Evolutionary conservation across 768 basidiomycete species (phyloP).

Genomic region (Suillus bovinus): DNA sequence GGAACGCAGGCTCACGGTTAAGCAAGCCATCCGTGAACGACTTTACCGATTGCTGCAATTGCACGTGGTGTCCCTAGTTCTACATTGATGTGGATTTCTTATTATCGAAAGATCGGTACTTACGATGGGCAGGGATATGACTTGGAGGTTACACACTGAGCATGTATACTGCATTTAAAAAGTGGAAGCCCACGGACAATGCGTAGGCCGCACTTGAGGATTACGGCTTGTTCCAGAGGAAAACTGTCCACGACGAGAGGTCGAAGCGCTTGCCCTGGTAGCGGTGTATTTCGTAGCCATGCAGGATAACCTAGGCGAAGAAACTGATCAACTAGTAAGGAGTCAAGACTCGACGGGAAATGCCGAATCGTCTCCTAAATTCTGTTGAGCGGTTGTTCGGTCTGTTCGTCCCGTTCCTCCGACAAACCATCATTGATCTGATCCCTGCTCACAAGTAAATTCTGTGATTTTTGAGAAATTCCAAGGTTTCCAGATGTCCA

Average conservation of each 20-base stretch:
- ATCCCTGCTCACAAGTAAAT: no score
- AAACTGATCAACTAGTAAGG: background rate
- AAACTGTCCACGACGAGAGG: background rate
- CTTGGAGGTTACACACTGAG: conserved; percentile 15
- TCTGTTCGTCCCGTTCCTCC: no score
- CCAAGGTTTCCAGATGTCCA: no score
- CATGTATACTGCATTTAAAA: background rate
- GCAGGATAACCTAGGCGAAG: background rate
- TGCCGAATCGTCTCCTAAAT: background rate
- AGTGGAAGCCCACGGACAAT: conserved; percentile 21
- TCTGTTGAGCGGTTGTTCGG: no score
- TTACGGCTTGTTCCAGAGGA: conserved; percentile 7
- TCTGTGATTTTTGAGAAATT: no score
- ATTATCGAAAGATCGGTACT: conserved; percentile 28
- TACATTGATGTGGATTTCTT: conserved; percentile 13
- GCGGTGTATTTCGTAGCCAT: conserved; percentile 2
- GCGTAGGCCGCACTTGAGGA: conserved; percentile 22
- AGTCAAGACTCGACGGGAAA: background rate
- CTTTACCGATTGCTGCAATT: conserved; percentile 37
- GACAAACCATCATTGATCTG: no score
- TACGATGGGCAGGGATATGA: conserved; percentile 34
- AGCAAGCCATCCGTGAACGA: conserved; percentile 36
- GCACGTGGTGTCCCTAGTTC: conserved; percentile 41
- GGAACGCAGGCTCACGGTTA: conserved; percentile 24
- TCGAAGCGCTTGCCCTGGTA: background rate